Percentiles rank a stretch among this genome's conserved stretches.
phyloP scores from a whole-genome alignment of 495 filamentous ascomycete species.

The Penicillium verhagenii region DNA sequence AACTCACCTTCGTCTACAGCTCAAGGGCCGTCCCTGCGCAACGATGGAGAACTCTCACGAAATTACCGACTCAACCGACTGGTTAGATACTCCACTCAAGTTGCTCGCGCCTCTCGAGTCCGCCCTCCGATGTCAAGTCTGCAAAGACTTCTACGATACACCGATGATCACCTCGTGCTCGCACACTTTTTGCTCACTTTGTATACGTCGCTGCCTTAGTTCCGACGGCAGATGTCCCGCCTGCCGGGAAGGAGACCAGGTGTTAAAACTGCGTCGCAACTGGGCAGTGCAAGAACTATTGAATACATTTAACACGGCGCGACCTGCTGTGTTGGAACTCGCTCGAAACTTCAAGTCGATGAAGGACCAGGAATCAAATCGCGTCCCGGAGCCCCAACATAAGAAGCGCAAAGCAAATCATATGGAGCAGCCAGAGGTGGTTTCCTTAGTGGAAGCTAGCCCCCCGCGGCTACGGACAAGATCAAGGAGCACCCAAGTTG shows the following conservation, averaged over 20 bases:
- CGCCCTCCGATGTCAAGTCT: conserved; percentile 89
- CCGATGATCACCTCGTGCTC: conserved; percentile 93
- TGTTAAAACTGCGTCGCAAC: conserved; percentile 79
- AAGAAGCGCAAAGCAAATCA: conserved; percentile 49
- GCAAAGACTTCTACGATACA: conserved; percentile 93
- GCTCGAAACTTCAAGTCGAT: conserved; percentile 45
- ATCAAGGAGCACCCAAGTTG: conserved; percentile 19
- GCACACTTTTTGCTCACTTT: conserved; percentile 96
- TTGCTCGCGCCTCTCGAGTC: conserved; percentile 75
- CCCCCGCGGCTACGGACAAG: conserved; percentile 41
- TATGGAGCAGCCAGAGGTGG: conserved; percentile 14
- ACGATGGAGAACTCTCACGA: conserved; percentile 54
- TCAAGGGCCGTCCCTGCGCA: not conserved
- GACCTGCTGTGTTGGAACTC: conserved; percentile 60
- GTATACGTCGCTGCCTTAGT: conserved; percentile 81
- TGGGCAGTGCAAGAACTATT: conserved; percentile 81
- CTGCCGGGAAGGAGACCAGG: conserved; percentile 75
- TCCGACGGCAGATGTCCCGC: conserved; percentile 82
- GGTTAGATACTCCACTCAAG: conserved; percentile 76
- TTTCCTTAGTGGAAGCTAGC: conserved; percentile 5
- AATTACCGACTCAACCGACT: conserved; percentile 88
- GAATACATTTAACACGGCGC: conserved; percentile 67
- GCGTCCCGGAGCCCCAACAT: conserved; percentile 20
- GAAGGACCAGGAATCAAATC: conserved; percentile 14
- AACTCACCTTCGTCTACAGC: not conserved